Percentiles rank a stretch among this genome's conserved stretches.
Evolutionary conservation across 306 rosid genomes (phyloP).

Genomic region (Potentilla sterilis): DNA sequence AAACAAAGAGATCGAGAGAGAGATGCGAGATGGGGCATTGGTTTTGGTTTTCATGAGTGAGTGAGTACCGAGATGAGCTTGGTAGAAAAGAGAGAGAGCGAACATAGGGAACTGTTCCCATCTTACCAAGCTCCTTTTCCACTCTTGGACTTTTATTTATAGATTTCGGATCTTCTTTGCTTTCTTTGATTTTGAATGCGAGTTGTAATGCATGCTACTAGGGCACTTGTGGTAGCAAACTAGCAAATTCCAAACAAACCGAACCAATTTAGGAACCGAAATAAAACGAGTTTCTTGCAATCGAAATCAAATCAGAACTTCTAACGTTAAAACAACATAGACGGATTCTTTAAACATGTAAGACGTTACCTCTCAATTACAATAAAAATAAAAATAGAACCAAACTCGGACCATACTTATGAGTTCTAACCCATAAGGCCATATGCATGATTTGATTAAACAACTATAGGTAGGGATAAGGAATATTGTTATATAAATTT

Average conservation of each 20-base stretch:
- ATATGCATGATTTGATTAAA: constrained; percentile 1
- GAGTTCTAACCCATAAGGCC: background rate
- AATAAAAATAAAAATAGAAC: too few species aligned
- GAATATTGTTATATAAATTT: background rate
- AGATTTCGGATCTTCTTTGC: background rate
- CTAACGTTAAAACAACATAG: too few species aligned
- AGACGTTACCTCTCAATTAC: too few species aligned
- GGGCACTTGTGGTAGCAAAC: background rate
- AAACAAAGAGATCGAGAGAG: background rate
- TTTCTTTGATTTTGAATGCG: background rate
- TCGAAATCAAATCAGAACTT: background rate
- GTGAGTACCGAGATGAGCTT: constrained; percentile 49
- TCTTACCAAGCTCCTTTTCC: constrained; percentile 33
- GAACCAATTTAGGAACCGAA: background rate
- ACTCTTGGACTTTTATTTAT: background rate
- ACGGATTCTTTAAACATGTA: too few species aligned
- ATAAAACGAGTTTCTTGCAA: background rate
- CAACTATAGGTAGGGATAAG: background rate
- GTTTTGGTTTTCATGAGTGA: constrained; percentile 28
- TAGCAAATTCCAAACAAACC: too few species aligned
- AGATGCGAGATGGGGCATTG: constrained; percentile 11
- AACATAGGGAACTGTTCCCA: constrained; percentile 54
- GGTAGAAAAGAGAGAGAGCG: constrained; percentile 21
- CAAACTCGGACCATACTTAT: too few species aligned
- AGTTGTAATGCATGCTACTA: background rate